These are phyloP conservation scores for Leishmania aethiopica DNA, from an alignment of 208 protist species.

Conservation along the genomic window DNA sequence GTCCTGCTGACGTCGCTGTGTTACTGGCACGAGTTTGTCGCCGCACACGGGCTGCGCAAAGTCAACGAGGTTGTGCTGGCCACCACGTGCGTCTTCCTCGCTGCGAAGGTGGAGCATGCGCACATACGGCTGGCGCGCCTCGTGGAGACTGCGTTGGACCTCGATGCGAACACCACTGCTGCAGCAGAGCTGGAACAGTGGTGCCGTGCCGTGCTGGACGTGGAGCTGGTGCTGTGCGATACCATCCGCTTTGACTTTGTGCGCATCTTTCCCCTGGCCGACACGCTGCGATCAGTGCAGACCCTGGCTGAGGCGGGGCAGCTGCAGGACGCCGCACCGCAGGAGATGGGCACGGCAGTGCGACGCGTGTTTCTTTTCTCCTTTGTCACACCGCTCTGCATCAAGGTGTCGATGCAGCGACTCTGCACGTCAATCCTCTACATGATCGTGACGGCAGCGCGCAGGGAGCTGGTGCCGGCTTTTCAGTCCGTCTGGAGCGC, in stretches of 20 bases:
- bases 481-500: slow-evolving; percentile 25
- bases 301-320: slow-evolving; percentile 14
- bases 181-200: slow-evolving; percentile 45
- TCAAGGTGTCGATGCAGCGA: slow-evolving; percentile 37
- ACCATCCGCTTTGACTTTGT: slow-evolving; percentile 84
- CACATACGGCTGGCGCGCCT: slow-evolving; percentile 68
- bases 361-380: slow-evolving; percentile 71
- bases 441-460: slow-evolving; percentile 41
- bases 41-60: slow-evolving; percentile 49
- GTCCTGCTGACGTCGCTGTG: slow-evolving; percentile 75
- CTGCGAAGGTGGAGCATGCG: slow-evolving; percentile 86
- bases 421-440: slow-evolving; percentile 61
- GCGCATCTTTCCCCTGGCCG: slow-evolving; percentile 55
- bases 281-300: slow-evolving; percentile 49
- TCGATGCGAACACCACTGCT: slow-evolving; percentile 27
- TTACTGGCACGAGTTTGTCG: slow-evolving; percentile 88
- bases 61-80: slow-evolving; percentile 77
- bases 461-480: slow-evolving; percentile 25
- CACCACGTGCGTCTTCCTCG: slow-evolving; percentile 82
- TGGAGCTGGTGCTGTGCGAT: slow-evolving; percentile 79
- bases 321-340: slow-evolving; percentile 20
- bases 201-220: slow-evolving; percentile 67
- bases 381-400: slow-evolving; percentile 75
- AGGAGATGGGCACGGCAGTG: slow-evolving; percentile 44
- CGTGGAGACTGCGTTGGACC: slow-evolving; percentile 64